A percentile compares a stretch with the other conserved stretches of the same genome.
Conservation (phyloP, 805 yeast species). For the Sugiyamaella boreocaroliniensis region DNA sequence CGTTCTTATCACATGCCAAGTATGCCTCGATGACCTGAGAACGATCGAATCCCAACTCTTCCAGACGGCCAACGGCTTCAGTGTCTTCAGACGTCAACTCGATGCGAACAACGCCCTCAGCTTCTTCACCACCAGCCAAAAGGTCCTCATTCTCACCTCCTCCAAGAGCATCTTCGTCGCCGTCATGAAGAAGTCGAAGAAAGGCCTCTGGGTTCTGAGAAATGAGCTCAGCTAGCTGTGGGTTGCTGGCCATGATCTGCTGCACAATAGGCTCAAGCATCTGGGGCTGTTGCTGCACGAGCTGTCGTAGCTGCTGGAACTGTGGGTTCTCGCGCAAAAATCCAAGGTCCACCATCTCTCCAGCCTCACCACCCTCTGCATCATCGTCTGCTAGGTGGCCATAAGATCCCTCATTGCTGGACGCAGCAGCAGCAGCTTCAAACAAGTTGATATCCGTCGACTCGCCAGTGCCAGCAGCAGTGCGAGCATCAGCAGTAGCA, state of each 20-base stretch:
- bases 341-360: conserved; percentile 36
- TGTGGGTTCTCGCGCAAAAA: conserved; percentile 29
- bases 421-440: conserved; percentile 32
- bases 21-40: conserved; percentile 84
- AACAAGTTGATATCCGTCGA: conserved; percentile 34
- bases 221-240: conserved; percentile 74
- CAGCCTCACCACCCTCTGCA: conserved; percentile 23
- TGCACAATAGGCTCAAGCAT: conserved; percentile 77
- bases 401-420: not conserved
- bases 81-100: conserved; percentile 74
- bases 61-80: conserved; percentile 80
- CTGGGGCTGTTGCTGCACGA: conserved; percentile 81
- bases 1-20: conserved; percentile 97
- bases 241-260: conserved; percentile 73
- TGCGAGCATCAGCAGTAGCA: conserved; percentile 2
- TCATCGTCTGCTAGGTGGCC: conserved; percentile 38
- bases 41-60: conserved; percentile 90
- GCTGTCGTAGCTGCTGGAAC: conserved; percentile 59
- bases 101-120: conserved; percentile 42
- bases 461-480: conserved; percentile 22
- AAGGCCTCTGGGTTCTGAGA: conserved; percentile 73
- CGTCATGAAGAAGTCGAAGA: conserved; percentile 59
- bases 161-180: conserved; percentile 34
- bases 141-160: conserved; percentile 44
- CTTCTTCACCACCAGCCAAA: conserved; percentile 18